Percentiles rank a stretch among this genome's conserved stretches.
Conservation (phyloP, 306 rosid species). For the Rosa persica region DNA sequence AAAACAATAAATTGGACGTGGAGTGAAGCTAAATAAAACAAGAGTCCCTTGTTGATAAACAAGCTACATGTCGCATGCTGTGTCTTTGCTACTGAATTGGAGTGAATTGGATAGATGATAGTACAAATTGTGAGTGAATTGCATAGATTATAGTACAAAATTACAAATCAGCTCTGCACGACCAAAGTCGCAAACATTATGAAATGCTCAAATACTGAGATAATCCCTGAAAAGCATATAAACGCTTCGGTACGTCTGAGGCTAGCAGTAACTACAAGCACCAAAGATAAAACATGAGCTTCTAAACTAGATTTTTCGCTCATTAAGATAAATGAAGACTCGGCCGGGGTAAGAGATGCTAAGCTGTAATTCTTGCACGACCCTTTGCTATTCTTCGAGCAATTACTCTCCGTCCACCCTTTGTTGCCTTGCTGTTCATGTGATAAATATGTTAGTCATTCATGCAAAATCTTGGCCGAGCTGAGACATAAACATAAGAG, state of each 20-base stretch:
- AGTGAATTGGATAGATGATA: too few relatives aligned
- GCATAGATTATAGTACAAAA: too few relatives aligned
- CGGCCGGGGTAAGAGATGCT: slow-evolving; percentile 30
- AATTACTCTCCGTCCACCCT: slow-evolving; percentile 85
- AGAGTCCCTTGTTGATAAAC: too few relatives aligned
- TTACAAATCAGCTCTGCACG: too few relatives aligned
- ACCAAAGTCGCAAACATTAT: neutral
- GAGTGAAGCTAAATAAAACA: too few relatives aligned
- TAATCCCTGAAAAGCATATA: neutral
- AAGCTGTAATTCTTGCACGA: slow-evolving; percentile 81
- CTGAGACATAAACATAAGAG: neutral
- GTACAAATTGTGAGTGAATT: too few relatives aligned
- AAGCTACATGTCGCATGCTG: too few relatives aligned
- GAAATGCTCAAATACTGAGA: neutral
- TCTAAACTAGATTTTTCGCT: slow-evolving; percentile 18
- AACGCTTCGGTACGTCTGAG: neutral
- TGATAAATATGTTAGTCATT: slow-evolving; percentile 17
- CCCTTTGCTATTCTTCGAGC: slow-evolving; percentile 91
- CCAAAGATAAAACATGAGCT: slow-evolving; percentile 10
- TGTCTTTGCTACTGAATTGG: too few relatives aligned
- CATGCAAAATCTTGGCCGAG: slow-evolving; percentile 8
- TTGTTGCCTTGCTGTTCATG: slow-evolving; percentile 87
- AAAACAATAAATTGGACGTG: too few relatives aligned
- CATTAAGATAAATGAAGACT: neutral
- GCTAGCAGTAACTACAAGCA: neutral